Base-by-base conservation (phyloP, 345 rosid genomes). In the Murraya koenigii region DNA sequence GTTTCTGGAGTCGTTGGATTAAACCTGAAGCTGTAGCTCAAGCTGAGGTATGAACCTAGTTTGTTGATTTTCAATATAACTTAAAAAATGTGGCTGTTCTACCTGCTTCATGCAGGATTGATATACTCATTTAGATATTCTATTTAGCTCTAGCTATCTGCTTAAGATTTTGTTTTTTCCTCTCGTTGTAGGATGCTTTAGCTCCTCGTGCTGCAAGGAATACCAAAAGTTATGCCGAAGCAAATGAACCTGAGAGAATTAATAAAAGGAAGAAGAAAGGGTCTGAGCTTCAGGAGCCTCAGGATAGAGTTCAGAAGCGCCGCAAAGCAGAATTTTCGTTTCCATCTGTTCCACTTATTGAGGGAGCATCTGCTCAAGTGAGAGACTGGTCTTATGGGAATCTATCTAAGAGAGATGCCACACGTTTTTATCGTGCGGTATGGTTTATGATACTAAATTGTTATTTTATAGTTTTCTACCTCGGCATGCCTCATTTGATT, bases 1-100 rank as follows among this genome's bases (percentile, higher is more conserved):
- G 93, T 78, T 97, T 97, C 70, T 97, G 99, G 99, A 97, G 99
- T 87, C 98, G 99, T 30, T 97, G 98, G 99, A 97, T 97, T 86
- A 94, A 94, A 86, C 99, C 99, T 60, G 99, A 94, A 9, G 92
- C 97, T 35, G 79, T 97, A 25, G 85, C 90, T 55, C 89, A 86
- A 58, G 99, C 99, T 28, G 98, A 97, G 81, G 99, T 94, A 93
- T 81, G 86, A 33, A 41, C 44, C 72, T 75, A 20, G 32, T 61
- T 39, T 58, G 72, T 82, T 78, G 72, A 67, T 70, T 76, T 35
- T 63, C 26, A 10, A 47, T 49, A 47, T 63, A 14, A 32, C 7
- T 2, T 75, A 0, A 47, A 47, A 49, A 28, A 22, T 72, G 14
- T 13, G 33, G 30, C 35, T 7, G 4, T 36, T n/a, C 19, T 23